Evolutionary conservation across 129 eudicot species (phyloP).

Genomic region (Helianthus annuus): DNA sequence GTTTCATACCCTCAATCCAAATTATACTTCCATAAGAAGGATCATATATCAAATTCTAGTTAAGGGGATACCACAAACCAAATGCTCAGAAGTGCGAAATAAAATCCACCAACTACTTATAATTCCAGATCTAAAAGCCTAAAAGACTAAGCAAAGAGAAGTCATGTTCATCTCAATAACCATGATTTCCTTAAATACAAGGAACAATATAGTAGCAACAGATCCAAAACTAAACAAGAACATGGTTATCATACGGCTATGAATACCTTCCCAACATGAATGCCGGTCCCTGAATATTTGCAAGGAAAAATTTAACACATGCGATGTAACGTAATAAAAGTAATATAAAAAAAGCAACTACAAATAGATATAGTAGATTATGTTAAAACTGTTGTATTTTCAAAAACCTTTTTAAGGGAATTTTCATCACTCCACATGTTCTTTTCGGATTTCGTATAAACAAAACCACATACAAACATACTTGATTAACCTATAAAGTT

Average conservation of each 20-base stretch:
- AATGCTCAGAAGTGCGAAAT: neutral
- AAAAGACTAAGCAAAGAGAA: neutral
- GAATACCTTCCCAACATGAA: neutral
- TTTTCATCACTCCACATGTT: too few species aligned
- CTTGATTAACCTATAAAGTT: neutral
- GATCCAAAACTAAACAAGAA: neutral
- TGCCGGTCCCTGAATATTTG: neutral
- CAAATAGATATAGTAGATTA: too few species aligned
- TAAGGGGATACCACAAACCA: slow-evolving; percentile 4
- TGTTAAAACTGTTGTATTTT: too few species aligned
- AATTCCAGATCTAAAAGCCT: neutral
- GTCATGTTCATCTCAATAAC: neutral
- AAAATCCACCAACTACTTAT: neutral
- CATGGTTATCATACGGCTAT: neutral
- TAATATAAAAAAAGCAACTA: too few species aligned
- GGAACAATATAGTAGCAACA: neutral
- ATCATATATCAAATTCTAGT: neutral
- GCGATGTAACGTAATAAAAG: neutral
- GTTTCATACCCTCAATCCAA: too few species aligned
- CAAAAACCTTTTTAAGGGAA: too few species aligned
- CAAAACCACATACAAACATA: neutral
- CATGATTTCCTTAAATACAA: neutral
- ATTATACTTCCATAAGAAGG: neutral
- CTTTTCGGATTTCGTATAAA: too few species aligned
- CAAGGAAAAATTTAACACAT: neutral